phyloP scores from a whole-genome alignment of 495 filamentous ascomycete genomes.

The Umbilicaria muhlenbergii region DNA sequence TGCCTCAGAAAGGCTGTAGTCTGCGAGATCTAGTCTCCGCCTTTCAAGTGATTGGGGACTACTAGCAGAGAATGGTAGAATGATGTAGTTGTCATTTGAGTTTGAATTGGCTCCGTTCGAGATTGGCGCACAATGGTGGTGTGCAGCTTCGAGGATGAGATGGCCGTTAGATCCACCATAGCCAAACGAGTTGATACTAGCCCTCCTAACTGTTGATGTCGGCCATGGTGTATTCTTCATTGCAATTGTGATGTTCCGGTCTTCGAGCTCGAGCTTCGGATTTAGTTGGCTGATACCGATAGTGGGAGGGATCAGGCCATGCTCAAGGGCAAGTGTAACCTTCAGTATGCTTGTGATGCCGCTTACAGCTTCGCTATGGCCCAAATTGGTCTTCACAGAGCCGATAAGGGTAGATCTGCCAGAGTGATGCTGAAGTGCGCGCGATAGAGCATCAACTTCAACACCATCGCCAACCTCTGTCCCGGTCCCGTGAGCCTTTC shows the following conservation, averaged over 20 bases:
- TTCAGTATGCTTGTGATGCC: slow-evolving; percentile 38
- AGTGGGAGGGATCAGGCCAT: slow-evolving; percentile 30
- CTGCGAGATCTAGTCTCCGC: too few species aligned
- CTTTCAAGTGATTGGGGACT: too few species aligned
- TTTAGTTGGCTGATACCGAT: slow-evolving; percentile 22
- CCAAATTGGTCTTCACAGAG: slow-evolving; percentile 26
- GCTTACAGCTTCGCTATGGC: slow-evolving; percentile 27
- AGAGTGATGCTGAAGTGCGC: neutral
- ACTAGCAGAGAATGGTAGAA: too few species aligned
- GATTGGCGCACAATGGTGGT: neutral
- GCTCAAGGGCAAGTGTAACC: slow-evolving; percentile 30
- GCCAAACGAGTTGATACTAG: slow-evolving; percentile 24
- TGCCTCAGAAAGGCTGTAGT: too few species aligned
- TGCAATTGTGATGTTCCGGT: slow-evolving; percentile 9
- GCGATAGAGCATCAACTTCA: slow-evolving; percentile 9
- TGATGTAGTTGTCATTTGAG: too few species aligned
- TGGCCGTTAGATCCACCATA: slow-evolving; percentile 29
- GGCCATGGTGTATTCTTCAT: neutral
- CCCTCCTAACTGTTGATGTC: neutral
- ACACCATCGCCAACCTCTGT: slow-evolving; percentile 11
- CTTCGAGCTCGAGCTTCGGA: slow-evolving; percentile 17
- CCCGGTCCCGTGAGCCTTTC: slow-evolving; percentile 7
- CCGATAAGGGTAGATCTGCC: slow-evolving; percentile 5
- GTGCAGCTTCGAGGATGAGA: slow-evolving; percentile 18
- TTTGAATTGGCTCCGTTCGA: neutral